Evolutionary conservation across 75 land plant species (phyloP).

Genomic region (Cryptomeria japonica): DNA sequence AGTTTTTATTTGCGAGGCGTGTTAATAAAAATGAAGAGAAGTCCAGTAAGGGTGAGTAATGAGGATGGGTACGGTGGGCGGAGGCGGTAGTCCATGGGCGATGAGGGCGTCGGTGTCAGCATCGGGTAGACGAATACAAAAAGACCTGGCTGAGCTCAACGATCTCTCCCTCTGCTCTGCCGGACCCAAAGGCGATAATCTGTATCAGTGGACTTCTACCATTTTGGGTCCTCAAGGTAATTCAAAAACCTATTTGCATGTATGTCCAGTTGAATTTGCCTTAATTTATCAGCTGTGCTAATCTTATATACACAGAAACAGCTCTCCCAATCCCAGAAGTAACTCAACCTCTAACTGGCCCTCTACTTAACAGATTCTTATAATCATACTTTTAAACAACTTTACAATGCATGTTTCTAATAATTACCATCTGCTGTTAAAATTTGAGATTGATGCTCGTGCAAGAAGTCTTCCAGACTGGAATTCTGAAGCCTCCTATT

Average conservation of each 20-base stretch:
- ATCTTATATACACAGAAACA: background rate
- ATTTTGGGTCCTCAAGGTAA: constrained; percentile 83
- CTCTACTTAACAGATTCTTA: background rate
- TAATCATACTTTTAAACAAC: background rate
- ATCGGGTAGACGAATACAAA: constrained; percentile 93
- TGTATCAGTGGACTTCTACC: constrained; percentile 95
- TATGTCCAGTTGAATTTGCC: background rate
- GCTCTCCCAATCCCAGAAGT: no score
- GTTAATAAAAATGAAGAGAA: no score
- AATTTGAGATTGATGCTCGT: background rate
- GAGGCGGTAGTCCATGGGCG: constrained; percentile 41
- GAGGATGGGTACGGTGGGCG: constrained; percentile 8
- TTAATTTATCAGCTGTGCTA: background rate
- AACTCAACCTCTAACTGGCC: background rate
- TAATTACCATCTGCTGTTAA: background rate
- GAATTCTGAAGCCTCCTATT: background rate
- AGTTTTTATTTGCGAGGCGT: background rate
- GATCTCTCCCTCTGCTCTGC: constrained; percentile 85
- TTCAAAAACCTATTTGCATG: background rate
- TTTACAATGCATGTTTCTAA: background rate
- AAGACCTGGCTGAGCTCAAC: constrained; percentile 83
- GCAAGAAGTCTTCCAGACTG: background rate
- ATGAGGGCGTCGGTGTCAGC: constrained; percentile 73
- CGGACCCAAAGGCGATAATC: constrained; percentile 95
- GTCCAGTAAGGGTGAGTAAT: background rate